Percentiles rank a stretch among this genome's conserved stretches.
phyloP scores from a whole-genome alignment of 495 filamentous ascomycete species.

The Aspergillus sclerotiicarbonarius region DNA sequence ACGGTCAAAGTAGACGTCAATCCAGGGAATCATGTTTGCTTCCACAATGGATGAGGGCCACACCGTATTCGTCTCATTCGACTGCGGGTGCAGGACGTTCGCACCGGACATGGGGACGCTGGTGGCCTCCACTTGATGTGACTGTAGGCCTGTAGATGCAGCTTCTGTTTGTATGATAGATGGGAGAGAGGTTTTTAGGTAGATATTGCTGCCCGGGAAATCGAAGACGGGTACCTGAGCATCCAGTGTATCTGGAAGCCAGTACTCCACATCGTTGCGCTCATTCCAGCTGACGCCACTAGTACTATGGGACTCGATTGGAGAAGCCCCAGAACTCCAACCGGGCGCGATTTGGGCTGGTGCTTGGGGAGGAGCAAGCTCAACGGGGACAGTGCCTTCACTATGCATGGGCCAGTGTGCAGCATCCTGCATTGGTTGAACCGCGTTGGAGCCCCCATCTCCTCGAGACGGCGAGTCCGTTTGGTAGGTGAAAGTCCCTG shows the following conservation, averaged over 20 bases:
- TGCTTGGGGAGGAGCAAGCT: constrained; percentile 22
- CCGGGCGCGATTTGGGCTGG: constrained; percentile 19
- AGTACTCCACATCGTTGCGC: constrained; percentile 36
- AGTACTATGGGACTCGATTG: constrained; percentile 25
- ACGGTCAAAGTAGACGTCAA: constrained; percentile 80
- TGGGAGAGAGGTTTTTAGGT: constrained; percentile 39
- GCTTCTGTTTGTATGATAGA: constrained; percentile 36
- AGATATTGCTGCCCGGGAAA: constrained; percentile 40
- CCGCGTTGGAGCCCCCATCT: constrained; percentile 11
- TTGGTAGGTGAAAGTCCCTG: constrained; percentile 13
- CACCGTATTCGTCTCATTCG: constrained; percentile 19
- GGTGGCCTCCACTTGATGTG: constrained; percentile 21
- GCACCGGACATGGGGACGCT: constrained; percentile 24
- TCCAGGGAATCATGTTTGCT: constrained; percentile 53
- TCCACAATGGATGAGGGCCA: constrained; percentile 42
- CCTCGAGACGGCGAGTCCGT: constrained; percentile 17
- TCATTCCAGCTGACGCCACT: constrained; percentile 33
- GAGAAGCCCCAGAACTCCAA: constrained; percentile 24
- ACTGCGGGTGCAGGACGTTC: constrained; percentile 20
- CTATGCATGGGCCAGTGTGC: constrained; percentile 22
- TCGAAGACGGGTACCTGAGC: constrained; percentile 36
- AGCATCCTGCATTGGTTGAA: constrained; percentile 21
- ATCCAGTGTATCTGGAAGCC: constrained; percentile 41
- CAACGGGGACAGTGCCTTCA: constrained; percentile 24
- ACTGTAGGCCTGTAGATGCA: constrained; percentile 20